These are phyloP conservation scores for maize (Zea mays) DNA, from an alignment of 176 grass and related monocot species.

Conservation along the genomic window Zm-B73-REFERENCE-NAM-5.0 NC_050098.1:217612501-217613000, in stretches of 20 bases:
- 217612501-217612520: slow-evolving; percentile 4
- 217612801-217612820: background rate
- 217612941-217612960: slow-evolving; percentile 24
- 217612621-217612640: slow-evolving; percentile 29
- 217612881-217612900: background rate
- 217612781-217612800: slow-evolving; percentile 27
- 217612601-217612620: slow-evolving; percentile 20
- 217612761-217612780: slow-evolving; percentile 92
- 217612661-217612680: slow-evolving; percentile 82
- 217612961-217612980: slow-evolving; percentile 3
- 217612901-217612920: background rate
- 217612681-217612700: slow-evolving; percentile 91
- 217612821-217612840: background rate
- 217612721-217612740: slow-evolving; percentile 85
- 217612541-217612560: slow-evolving; percentile 8
- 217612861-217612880: background rate
- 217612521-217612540: slow-evolving; percentile 17
- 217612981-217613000: background rate
- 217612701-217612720: slow-evolving; percentile 82
- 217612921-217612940: background rate
- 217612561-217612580: slow-evolving; percentile 19
- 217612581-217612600: slow-evolving; percentile 12
- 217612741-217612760: slow-evolving; percentile 76
- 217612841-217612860: background rate
- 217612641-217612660: slow-evolving; percentile 17